phyloP scores from a whole-genome alignment of 2,329 filamentous ascomycete species.

The Alternaria infectoria region DNA sequence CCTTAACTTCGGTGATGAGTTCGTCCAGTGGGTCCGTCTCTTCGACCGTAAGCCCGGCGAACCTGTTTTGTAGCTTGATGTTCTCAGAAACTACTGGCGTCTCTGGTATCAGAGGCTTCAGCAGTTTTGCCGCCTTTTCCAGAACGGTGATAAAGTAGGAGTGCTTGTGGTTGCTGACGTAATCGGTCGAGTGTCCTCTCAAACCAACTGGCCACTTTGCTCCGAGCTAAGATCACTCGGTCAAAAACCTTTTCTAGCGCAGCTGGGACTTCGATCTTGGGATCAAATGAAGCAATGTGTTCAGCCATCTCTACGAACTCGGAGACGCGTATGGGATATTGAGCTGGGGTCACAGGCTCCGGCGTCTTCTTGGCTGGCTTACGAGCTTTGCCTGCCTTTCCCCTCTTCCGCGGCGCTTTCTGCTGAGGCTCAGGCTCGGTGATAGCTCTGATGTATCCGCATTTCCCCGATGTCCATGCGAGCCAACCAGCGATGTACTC shows the following conservation, averaged over 20 bases:
- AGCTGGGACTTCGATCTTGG: background rate
- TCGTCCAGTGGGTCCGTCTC: background rate
- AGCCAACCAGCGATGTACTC: background rate
- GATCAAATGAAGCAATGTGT: background rate
- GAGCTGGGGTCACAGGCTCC: background rate
- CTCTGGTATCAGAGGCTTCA: background rate
- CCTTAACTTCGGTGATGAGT: background rate
- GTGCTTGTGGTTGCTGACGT: background rate
- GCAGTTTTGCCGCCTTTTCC: background rate
- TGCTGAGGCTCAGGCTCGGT: background rate
- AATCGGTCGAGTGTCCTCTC: background rate
- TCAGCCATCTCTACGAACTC: background rate
- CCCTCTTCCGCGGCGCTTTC: background rate
- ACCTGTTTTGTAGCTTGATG: background rate
- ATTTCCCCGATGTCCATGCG: background rate
- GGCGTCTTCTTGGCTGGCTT: background rate
- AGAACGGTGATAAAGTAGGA: background rate
- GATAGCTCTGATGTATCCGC: background rate
- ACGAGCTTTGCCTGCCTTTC: background rate
- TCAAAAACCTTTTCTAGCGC: background rate
- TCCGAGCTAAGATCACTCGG: background rate
- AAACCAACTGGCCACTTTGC: background rate
- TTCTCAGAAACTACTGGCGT: background rate
- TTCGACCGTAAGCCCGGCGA: background rate
- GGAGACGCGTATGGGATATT: background rate